These are phyloP conservation scores for Coleophoma cylindrospora DNA, from an alignment of 2,329 filamentous ascomycete species.

Conservation along the genomic window DNA sequence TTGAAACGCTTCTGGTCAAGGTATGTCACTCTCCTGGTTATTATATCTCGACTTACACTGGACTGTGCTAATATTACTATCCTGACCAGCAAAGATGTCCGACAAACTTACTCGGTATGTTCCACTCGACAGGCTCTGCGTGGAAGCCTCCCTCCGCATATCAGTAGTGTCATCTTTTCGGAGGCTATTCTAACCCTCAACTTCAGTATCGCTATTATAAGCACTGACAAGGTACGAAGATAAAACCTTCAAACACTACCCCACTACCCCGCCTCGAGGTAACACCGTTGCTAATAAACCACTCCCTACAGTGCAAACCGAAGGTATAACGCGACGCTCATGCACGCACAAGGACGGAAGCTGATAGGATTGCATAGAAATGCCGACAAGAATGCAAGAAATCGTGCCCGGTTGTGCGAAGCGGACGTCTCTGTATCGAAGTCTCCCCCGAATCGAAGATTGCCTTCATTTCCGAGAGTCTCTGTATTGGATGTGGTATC, in stretches of 20 bases:
- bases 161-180: too few relatives aligned
- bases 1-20: too few relatives aligned
- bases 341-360: conserved; percentile 14
- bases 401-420: conserved; percentile 93
- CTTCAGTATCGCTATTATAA: conserved; percentile 94
- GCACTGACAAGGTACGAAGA: conserved; percentile 81
- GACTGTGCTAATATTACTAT: neutral
- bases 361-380: conserved; percentile 57
- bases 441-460: conserved; percentile 84
- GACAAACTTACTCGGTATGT: conserved; percentile 92
- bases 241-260: conserved; percentile 29
- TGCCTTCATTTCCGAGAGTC: conserved; percentile 93
- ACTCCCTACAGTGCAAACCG: conserved; percentile 67
- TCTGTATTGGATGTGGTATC: conserved; percentile 98
- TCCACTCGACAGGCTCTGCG: neutral
- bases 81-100: conserved; percentile 52
- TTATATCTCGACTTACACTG: neutral
- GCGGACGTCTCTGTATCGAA: conserved; percentile 96
- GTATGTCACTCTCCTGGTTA: neutral
- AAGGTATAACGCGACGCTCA: conserved; percentile 50
- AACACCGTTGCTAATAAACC: conserved; percentile 32
- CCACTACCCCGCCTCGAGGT: conserved; percentile 27
- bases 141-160: neutral
- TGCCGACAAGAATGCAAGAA: conserved; percentile 99
- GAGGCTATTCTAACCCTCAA: neutral